phyloP scores from a whole-genome alignment of 495 filamentous ascomycete species.

The Evansstolkia leycettana region DNA sequence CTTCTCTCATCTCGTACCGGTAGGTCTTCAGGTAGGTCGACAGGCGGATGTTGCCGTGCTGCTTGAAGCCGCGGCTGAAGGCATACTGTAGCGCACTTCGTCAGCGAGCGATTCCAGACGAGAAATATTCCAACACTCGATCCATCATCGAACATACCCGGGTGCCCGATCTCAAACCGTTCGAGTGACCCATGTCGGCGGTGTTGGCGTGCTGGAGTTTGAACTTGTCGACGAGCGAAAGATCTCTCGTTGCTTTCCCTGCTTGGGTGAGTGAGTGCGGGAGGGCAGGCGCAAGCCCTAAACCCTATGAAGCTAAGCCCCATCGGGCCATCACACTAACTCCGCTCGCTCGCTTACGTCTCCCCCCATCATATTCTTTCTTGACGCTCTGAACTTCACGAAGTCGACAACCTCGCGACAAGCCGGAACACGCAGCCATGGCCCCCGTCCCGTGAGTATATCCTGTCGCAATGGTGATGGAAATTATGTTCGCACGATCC shows the following conservation, averaged over 20 bases:
- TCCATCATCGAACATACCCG: conserved; percentile 43
- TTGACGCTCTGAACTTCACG: conserved; percentile 11
- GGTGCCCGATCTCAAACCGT: conserved; percentile 89
- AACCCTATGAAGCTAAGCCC: conserved; percentile 11
- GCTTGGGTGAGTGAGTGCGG: too few relatives aligned
- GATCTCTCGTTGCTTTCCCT: conserved; percentile 16
- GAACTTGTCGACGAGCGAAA: conserved; percentile 30
- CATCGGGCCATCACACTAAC: too few relatives aligned
- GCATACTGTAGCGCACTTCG: conserved; percentile 49
- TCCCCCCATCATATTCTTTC: conserved; percentile 13
- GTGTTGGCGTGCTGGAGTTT: conserved; percentile 34
- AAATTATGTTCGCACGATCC: conserved; percentile 12
- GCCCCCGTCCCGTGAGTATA: conserved; percentile 40
- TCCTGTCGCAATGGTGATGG: background rate
- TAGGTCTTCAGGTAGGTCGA: conserved; percentile 88
- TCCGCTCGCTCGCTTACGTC: conserved; percentile 18
- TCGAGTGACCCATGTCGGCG: conserved; percentile 85
- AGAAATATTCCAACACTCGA: conserved; percentile 1
- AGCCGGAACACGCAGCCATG: conserved; percentile 36
- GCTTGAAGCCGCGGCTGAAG: conserved; percentile 85
- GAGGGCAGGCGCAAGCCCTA: conserved; percentile 6
- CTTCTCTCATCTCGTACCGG: conserved; percentile 58
- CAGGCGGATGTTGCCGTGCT: conserved; percentile 81
- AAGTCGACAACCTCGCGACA: conserved; percentile 25
- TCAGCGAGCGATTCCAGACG: conserved; percentile 17